Conservation (phyloP, 495 filamentous ascomycete genomes). For the Parathielavia appendiculata region DNA sequence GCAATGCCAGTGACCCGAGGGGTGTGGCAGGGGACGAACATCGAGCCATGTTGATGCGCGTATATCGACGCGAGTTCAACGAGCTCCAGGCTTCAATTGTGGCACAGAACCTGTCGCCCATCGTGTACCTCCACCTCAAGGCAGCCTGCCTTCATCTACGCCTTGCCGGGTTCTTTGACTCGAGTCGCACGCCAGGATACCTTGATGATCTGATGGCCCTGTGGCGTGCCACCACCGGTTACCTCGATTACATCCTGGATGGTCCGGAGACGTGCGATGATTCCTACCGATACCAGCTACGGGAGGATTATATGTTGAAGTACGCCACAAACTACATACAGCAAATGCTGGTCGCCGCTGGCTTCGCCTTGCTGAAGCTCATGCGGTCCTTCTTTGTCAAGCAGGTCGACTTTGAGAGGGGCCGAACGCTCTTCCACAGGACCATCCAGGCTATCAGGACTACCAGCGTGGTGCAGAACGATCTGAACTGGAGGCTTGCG, state of each 20-base stretch:
- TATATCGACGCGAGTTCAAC: constrained; percentile 52
- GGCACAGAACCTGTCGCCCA: constrained; percentile 48
- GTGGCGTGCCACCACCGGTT: constrained; percentile 68
- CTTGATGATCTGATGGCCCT: constrained; percentile 70
- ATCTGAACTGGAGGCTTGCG: constrained; percentile 76
- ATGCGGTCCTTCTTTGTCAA: constrained; percentile 75
- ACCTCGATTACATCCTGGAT: constrained; percentile 67
- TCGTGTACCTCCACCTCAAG: constrained; percentile 68
- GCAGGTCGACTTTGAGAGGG: constrained; percentile 69
- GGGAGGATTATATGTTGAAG: constrained; percentile 50
- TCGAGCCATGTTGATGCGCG: constrained; percentile 59
- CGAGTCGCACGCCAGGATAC: constrained; percentile 66
- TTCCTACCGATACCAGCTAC: constrained; percentile 25
- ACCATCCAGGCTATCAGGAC: constrained; percentile 72
- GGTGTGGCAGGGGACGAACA: constrained; percentile 68
- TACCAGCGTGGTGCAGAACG: constrained; percentile 76
- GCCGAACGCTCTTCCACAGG: constrained; percentile 65
- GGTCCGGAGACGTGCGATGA: constrained; percentile 34
- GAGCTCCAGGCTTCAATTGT: constrained; percentile 50
- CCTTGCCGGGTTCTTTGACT: constrained; percentile 84
- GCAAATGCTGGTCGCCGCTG: constrained; percentile 86
- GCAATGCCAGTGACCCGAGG: constrained; percentile 67
- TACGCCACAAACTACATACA: constrained; percentile 83
- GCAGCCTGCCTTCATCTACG: constrained; percentile 79
- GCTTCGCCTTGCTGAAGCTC: constrained; percentile 79